phyloP scores from a whole-genome alignment of 2,329 filamentous ascomycete genomes.

The Microsporum audouinii region DNA sequence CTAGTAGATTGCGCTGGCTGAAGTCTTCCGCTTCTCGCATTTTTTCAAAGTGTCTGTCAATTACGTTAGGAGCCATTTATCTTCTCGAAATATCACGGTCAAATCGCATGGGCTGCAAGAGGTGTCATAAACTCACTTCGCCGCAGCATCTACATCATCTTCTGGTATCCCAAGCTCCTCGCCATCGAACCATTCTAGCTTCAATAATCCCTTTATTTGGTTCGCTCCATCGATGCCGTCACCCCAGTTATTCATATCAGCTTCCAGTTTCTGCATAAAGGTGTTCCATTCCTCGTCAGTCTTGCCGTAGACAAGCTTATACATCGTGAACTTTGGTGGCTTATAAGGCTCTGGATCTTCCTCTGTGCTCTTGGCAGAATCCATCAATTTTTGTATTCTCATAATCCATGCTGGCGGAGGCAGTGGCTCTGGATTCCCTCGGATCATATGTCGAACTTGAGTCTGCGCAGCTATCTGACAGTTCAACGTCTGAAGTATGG shows the following conservation, averaged over 20 bases:
- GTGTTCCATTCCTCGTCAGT: slow-evolving; percentile 17
- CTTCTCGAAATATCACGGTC: too few species aligned
- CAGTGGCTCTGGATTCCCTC: slow-evolving; percentile 3
- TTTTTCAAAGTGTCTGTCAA: slow-evolving; percentile 9
- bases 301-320: slow-evolving; percentile 18
- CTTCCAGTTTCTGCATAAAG: slow-evolving; percentile 17
- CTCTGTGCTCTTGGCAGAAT: neutral
- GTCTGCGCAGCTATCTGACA: slow-evolving; percentile 7
- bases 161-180: slow-evolving; percentile 15
- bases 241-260: slow-evolving; percentile 19
- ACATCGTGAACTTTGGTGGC: slow-evolving; percentile 15
- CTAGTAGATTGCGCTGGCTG: neutral
- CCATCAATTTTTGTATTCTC: neutral
- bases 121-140: slow-evolving; percentile 2
- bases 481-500: neutral
- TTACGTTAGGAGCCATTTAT: neutral
- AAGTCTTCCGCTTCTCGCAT: neutral
- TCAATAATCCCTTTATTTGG: slow-evolving; percentile 16
- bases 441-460: neutral
- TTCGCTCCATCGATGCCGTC: slow-evolving; percentile 15
- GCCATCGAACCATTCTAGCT: slow-evolving; percentile 21
- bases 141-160: slow-evolving; percentile 12
- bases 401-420: slow-evolving; percentile 2
- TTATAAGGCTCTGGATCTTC: neutral
- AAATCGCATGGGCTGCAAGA: neutral